Percentiles rank a stretch among this genome's conserved stretches.
These are phyloP conservation scores for Bacidia gigantensis DNA, from an alignment of 495 filamentous ascomycete species.

Conservation along the genomic window DNA sequence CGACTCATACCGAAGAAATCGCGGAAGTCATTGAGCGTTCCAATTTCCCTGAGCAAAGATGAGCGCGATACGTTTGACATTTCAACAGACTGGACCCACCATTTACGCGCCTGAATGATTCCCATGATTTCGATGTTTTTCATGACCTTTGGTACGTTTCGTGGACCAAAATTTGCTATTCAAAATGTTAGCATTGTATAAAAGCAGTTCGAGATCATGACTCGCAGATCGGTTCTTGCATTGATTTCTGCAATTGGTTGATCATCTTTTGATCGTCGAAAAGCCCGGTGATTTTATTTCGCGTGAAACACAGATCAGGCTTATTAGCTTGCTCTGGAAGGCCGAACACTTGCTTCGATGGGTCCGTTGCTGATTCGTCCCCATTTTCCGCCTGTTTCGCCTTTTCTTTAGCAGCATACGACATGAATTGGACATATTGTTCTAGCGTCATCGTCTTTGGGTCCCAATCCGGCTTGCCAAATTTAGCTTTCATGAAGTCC, in stretches of 20 bases:
- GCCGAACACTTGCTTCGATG: conserved; percentile 24
- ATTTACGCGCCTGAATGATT: conserved; percentile 31
- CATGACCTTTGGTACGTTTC: conserved; percentile 26
- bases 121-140: conserved; percentile 28
- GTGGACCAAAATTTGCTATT: conserved; percentile 23
- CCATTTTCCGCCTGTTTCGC: too few relatives aligned
- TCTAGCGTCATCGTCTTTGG: conserved; percentile 14
- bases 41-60: conserved; percentile 6
- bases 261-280: conserved; percentile 33
- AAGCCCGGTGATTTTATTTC: conserved; percentile 20
- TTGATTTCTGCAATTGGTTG: conserved; percentile 29
- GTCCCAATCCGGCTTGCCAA: conserved; percentile 16
- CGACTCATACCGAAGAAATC: conserved; percentile 24
- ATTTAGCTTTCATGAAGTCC: conserved; percentile 20
- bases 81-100: conserved; percentile 9
- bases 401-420: conserved; percentile 18
- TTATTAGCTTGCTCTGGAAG: too few relatives aligned
- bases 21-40: conserved; percentile 28
- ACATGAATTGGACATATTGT: conserved; percentile 19
- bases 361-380: conserved; percentile 13
- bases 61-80: background rate
- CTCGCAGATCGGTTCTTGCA: conserved; percentile 27
- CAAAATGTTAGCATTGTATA: too few relatives aligned
- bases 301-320: conserved; percentile 7
- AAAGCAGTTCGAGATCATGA: too few relatives aligned